A percentile compares a stretch with the other conserved stretches of the same genome.
These are phyloP conservation scores for Pichia membranifaciens DNA, from an alignment of 805 yeast species.

Conservation along the genomic window DNA sequence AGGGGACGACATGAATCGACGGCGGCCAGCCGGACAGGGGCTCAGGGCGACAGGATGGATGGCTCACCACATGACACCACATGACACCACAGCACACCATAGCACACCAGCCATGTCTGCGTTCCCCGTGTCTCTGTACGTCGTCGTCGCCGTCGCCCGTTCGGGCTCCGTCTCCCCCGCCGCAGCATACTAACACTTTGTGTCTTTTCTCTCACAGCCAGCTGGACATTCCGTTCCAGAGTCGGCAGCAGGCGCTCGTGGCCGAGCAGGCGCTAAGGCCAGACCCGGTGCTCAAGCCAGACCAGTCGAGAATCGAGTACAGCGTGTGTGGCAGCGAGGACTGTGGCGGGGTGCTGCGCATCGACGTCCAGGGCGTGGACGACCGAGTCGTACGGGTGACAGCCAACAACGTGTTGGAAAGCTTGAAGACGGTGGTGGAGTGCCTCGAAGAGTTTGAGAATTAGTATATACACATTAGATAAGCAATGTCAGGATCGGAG, in stretches of 20 bases:
- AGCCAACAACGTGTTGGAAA: conserved; percentile 73
- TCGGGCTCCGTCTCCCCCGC: no score
- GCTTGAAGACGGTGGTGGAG: conserved; percentile 69
- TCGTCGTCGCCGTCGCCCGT: no score
- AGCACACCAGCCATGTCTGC: no score
- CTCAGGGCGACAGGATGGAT: no score
- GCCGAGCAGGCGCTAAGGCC: conserved; percentile 60
- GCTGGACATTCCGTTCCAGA: conserved; percentile 60
- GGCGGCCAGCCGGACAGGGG: no score
- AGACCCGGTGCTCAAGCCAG: conserved; percentile 74
- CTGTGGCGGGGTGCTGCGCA: conserved; percentile 32
- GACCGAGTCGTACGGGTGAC: conserved; percentile 81
- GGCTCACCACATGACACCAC: no score
- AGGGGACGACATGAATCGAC: no score
- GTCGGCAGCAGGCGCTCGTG: conserved; percentile 51
- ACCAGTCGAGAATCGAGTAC: conserved; percentile 52
- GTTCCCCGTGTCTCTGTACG: conserved; percentile 2
- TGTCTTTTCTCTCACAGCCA: conserved; percentile 22
- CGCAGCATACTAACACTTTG: conserved; percentile 1
- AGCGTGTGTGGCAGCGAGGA: conserved; percentile 24
- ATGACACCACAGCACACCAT: no score
- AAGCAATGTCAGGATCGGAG: neutral
- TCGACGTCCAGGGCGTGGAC: conserved; percentile 53
- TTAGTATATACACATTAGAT: neutral
- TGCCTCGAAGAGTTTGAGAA: conserved; percentile 63